A percentile compares a stretch with the other conserved stretches of the same genome.
Conservation (phyloP, 2,329 filamentous ascomycete genomes). For the Laburnicola sp. region DNA sequence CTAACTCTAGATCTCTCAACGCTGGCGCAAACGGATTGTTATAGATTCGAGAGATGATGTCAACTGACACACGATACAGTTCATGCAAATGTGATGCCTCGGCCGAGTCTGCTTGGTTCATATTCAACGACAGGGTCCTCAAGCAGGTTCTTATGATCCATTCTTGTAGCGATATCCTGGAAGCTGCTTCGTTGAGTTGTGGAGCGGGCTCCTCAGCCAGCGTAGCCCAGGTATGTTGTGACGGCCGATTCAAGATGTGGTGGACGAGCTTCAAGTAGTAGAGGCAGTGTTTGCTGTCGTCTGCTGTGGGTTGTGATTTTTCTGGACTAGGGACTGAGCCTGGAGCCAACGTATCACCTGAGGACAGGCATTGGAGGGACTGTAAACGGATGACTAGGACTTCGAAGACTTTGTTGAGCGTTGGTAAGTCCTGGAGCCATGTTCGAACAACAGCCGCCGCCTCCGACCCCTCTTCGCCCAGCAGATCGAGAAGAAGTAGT, state of each 20-base stretch:
- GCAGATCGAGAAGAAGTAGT: constrained; percentile 77
- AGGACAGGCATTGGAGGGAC: constrained; percentile 32
- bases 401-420: constrained; percentile 53
- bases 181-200: constrained; percentile 53
- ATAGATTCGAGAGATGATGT: constrained; percentile 66
- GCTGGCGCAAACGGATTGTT: constrained; percentile 63
- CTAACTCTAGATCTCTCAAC: constrained; percentile 67
- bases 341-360: constrained; percentile 23
- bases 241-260: constrained; percentile 70
- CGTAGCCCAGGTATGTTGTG: constrained; percentile 69
- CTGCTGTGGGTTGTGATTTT: constrained; percentile 28
- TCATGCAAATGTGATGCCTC: constrained; percentile 58
- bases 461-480: constrained; percentile 73
- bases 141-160: constrained; percentile 70
- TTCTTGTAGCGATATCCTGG: constrained; percentile 61
- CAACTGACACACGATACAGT: constrained; percentile 71
- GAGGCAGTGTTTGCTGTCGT: constrained; percentile 74
- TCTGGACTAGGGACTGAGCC: constrained; percentile 3
- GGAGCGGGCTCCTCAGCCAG: constrained; percentile 65
- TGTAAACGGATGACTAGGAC: constrained; percentile 39
- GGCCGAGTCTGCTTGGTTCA: constrained; percentile 31
- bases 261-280: constrained; percentile 78
- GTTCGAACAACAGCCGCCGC: constrained; percentile 74
- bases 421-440: constrained; percentile 72
- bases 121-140: constrained; percentile 59